A percentile compares a stretch with the other conserved stretches of the same genome.
Evolutionary conservation across 768 basidiomycete species (phyloP).

Genomic region (Pleurotus giganteus): DNA sequence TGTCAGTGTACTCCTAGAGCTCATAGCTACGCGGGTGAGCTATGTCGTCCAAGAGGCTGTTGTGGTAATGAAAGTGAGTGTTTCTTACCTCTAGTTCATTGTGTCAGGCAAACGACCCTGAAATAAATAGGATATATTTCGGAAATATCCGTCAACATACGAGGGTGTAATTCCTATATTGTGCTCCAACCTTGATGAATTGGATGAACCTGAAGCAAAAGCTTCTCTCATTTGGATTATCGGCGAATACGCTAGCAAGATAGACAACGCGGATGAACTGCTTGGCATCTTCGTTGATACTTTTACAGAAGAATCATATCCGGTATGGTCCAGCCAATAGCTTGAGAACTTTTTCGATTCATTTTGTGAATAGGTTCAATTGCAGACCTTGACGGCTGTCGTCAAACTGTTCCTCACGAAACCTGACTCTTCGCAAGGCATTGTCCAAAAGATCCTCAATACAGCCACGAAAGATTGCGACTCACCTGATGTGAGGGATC

Average conservation of each 20-base stretch:
- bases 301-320: constrained; percentile 92
- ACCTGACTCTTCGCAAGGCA: constrained; percentile 86
- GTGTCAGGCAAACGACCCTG: not conserved
- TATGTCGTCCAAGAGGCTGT: constrained; percentile 99
- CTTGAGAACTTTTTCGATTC: constrained; percentile 6
- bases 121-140: constrained; percentile 83
- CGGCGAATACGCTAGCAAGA: constrained; percentile 96
- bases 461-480: constrained; percentile 98
- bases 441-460: constrained; percentile 89
- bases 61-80: constrained; percentile 92
- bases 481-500: constrained; percentile 92
- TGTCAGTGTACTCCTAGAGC: constrained; percentile 88
- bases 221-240: constrained; percentile 99
- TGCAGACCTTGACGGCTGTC: constrained; percentile 88
- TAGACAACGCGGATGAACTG: constrained; percentile 94
- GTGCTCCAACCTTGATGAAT: constrained; percentile 91
- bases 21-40: constrained; percentile 90
- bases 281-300: constrained; percentile 87
- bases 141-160: constrained; percentile 94
- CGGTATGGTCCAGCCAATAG: constrained; percentile 45
- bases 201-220: constrained; percentile 98
- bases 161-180: constrained; percentile 96
- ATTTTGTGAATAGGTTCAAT: constrained; percentile 50
- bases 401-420: constrained; percentile 97
- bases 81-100: not conserved